Evolutionary conservation across 2,329 filamentous ascomycete genomes (phyloP).

Genomic region (Tolypocladium album): DNA sequence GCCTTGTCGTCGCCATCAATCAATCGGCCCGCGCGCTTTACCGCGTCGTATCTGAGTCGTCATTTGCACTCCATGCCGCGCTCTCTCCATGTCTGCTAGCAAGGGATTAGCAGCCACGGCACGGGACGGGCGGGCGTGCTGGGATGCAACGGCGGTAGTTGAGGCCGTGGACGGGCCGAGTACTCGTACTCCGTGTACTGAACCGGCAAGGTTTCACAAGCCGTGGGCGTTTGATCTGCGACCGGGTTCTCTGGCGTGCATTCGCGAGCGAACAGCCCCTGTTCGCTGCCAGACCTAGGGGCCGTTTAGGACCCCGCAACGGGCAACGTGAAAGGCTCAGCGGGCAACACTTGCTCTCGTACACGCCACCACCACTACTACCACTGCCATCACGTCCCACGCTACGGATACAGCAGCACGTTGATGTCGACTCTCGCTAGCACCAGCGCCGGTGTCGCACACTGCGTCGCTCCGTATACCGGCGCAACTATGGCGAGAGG

Average conservation of each 20-base stretch:
- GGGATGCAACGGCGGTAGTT: background rate
- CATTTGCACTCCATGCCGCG: background rate
- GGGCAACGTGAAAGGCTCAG: background rate
- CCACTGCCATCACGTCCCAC: background rate
- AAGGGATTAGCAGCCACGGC: background rate
- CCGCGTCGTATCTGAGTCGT: background rate
- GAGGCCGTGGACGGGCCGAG: background rate
- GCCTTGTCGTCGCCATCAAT: background rate
- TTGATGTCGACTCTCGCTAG: no score
- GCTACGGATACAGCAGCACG: no score
- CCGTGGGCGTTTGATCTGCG: background rate
- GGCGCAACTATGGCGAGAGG: background rate
- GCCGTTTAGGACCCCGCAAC: background rate
- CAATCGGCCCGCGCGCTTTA: background rate
- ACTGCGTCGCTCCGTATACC: background rate
- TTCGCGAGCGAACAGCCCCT: background rate
- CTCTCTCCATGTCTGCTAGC: background rate
- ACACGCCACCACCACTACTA: background rate
- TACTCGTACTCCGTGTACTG: background rate
- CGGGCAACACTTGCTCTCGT: background rate
- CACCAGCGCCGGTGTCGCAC: background rate
- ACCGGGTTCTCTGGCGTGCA: background rate
- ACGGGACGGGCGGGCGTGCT: background rate
- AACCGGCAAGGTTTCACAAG: background rate
- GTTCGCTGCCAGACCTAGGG: background rate